Percentiles rank a stretch among this genome's conserved stretches.
These are phyloP conservation scores for Dipteronia dyeriana DNA, from an alignment of 345 rosid genomes.

Conservation along the genomic window DNA sequence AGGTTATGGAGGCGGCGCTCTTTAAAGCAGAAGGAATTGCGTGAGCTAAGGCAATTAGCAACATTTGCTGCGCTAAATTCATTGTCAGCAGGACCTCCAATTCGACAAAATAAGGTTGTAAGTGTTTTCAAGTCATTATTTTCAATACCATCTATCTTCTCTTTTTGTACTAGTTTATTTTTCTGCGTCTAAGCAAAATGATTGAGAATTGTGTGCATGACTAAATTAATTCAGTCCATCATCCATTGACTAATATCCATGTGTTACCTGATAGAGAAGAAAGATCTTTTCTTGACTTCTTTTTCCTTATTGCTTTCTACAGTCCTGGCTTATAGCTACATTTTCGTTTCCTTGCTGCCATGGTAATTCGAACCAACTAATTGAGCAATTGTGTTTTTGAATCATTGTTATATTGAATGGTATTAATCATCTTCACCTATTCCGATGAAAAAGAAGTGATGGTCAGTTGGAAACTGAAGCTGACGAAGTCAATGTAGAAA, in stretches of 20 bases:
- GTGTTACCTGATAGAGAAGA: not conserved
- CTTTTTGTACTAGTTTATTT: conserved; percentile 4
- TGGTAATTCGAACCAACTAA: not conserved
- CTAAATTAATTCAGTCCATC: not conserved
- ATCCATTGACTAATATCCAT: not conserved
- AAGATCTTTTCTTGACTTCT: not conserved
- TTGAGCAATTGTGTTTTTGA: not conserved
- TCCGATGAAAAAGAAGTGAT: conserved; percentile 1
- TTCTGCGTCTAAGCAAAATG: not conserved
- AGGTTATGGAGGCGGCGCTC: conserved; percentile 87
- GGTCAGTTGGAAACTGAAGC: not conserved
- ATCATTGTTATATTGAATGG: not conserved
- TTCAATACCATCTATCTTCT: not conserved
- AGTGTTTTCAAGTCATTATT: conserved; percentile 31
- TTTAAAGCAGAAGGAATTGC: conserved; percentile 55
- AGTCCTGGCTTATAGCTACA: not conserved
- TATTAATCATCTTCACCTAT: not conserved
- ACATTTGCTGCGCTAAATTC: conserved; percentile 75
- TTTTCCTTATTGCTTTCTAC: not conserved
- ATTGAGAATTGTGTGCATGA: not conserved
- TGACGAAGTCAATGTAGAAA: not conserved
- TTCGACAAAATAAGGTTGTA: conserved; percentile 59
- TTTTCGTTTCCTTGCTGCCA: not conserved
- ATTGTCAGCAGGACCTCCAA: conserved; percentile 71
- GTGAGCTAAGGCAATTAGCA: conserved; percentile 64